phyloP scores from a whole-genome alignment of 306 rosid species.

The Fragaria nilgerrensis region DNA sequence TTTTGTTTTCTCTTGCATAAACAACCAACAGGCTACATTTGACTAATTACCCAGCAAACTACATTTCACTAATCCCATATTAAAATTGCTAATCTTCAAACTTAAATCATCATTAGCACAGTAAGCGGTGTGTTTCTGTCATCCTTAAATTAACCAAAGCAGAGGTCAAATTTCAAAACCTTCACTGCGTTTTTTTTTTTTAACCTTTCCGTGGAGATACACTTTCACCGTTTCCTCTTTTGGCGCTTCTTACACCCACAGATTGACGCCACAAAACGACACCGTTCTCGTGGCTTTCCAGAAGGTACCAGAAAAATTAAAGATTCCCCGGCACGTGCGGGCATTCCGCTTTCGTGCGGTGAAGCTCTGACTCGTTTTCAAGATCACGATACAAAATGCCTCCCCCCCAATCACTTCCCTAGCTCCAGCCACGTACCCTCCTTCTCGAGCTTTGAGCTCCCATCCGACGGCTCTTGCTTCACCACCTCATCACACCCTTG shows the following conservation, averaged over 20 bases:
- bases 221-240: neutral
- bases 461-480: conserved; percentile 65
- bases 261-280: neutral
- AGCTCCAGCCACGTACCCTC: conserved; percentile 61
- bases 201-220: neutral
- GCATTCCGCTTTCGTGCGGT: conserved; percentile 1
- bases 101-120: neutral
- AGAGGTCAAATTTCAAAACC: neutral
- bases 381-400: neutral
- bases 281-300: neutral
- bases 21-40: neutral
- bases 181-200: neutral
- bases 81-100: neutral
- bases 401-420: conserved; percentile 37
- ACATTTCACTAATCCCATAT: neutral
- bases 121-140: neutral
- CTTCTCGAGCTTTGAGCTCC: conserved; percentile 41
- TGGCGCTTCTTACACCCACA: neutral
- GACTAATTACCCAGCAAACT: neutral
- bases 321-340: conserved; percentile 8
- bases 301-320: conserved; percentile 9
- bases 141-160: neutral
- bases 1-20: neutral
- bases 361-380: neutral
- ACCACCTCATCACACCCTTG: conserved; percentile 32